Conservation (phyloP, 1,139 yeast genomes). For the Hansenula lynferdii region DNA sequence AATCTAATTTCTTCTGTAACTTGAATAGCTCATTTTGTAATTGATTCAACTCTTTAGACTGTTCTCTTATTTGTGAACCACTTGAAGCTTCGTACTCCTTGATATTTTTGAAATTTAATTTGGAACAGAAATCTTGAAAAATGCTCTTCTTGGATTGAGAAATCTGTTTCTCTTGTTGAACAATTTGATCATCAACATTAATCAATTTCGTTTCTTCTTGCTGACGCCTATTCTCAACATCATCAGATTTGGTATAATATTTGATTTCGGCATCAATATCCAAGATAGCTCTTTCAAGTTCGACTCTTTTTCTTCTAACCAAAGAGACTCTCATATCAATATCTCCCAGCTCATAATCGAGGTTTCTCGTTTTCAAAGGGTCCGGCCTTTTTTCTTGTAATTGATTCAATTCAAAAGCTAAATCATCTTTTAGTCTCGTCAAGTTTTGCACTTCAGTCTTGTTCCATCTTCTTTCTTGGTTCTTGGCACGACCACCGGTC, state of each 20-base stretch:
- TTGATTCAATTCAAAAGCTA: conserved; percentile 47
- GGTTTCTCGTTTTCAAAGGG: conserved; percentile 51
- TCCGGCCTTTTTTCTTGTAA: conserved; percentile 47
- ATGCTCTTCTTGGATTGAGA: conserved; percentile 37
- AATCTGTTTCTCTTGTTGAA: conserved; percentile 28
- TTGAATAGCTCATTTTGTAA: conserved; percentile 57
- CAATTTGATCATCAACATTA: conserved; percentile 18
- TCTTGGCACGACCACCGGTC: conserved; percentile 75
- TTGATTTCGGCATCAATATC: conserved; percentile 54
- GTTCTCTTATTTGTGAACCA: conserved; percentile 54
- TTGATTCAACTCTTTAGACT: conserved; percentile 61
- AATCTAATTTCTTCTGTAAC: conserved; percentile 54
- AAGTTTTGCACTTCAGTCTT: conserved; percentile 62
- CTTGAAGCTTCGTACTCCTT: conserved; percentile 65
- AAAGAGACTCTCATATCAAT: conserved; percentile 47
- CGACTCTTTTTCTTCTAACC: conserved; percentile 46
- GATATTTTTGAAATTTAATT: conserved; percentile 48
- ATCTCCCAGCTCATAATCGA: conserved; percentile 52
- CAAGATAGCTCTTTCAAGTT: conserved; percentile 44
- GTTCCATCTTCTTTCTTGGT: conserved; percentile 56
- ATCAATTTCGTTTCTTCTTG: conserved; percentile 21
- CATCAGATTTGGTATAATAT: conserved; percentile 36
- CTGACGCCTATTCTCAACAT: conserved; percentile 29
- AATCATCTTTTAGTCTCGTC: conserved; percentile 54
- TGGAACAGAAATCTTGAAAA: conserved; percentile 50